Evolutionary conservation across 1,284 basidiomycete species (phyloP), one percentile per base, ranked within the genome.

Genomic region (Ustilago loliicola): DNA sequence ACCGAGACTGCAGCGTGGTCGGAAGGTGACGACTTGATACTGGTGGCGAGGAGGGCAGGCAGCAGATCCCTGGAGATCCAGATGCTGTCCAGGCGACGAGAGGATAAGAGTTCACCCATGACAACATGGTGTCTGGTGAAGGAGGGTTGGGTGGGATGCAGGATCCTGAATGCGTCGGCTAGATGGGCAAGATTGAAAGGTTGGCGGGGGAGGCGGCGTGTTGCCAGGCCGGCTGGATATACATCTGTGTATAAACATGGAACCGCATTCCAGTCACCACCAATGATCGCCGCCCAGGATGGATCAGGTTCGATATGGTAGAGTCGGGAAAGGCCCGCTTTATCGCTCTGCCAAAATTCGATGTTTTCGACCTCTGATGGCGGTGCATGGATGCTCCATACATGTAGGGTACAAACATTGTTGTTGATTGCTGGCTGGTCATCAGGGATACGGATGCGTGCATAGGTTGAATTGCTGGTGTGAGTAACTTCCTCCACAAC

Each of bases 341-440:
- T 19, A 25, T 61, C 32, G n/a, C 47, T n/a, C 34, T 53, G 36
- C 51, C 50, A 62, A 51, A 55, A 62, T 5, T 23, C 29, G 6
- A 15, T 40, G 19, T 25, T 11, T 25, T 29, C 25, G 11, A 10
- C 15, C n/a, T 21, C 17, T 6, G 50, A 7, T 7, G 50, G 60
- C 17, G 61, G 61, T 17, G 52, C 61, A 23, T 61, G 58, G 27
- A 61, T 51, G 30, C 58, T 61, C 58, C 58, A 61, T 3, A 61
- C 10, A 36, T 52, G 52, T 2, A 62, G 61, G 7, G 47, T 2
- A n/a, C 61, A 19, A 25, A 62, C 32, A 29, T 53, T 19, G 21
- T 52, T 15, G 23, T 47, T 32, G 30, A 61, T 38, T 25, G 58
- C 58, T 5, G 58, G 30, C 10, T 48, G 21, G 42, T 34, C 25